Evolutionary conservation across 2,329 filamentous ascomycete species (phyloP).

Genomic region (Phyllosticta citribraziliensis): DNA sequence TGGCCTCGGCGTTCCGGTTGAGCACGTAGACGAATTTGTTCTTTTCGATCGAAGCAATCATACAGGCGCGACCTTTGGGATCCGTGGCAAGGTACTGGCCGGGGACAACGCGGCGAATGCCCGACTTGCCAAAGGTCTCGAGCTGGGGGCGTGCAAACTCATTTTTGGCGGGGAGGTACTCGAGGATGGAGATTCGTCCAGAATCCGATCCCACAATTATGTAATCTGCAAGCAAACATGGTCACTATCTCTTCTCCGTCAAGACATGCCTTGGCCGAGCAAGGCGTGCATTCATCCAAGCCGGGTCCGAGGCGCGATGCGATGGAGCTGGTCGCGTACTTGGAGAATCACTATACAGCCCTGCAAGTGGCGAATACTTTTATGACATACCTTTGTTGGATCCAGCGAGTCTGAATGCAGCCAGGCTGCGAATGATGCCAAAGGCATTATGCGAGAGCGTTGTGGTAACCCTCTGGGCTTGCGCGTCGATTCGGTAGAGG

Average conservation of each 20-base stretch:
- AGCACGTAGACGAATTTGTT: constrained; percentile 99
- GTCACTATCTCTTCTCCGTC: neutral
- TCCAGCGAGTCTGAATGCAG: constrained; percentile 83
- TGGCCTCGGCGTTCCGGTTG: constrained; percentile 87
- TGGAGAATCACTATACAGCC: constrained; percentile 40
- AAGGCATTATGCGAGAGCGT: constrained; percentile 90
- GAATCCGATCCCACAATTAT: constrained; percentile 94
- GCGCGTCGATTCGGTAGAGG: constrained; percentile 75
- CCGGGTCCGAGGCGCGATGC: constrained; percentile 13
- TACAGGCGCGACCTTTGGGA: constrained; percentile 87
- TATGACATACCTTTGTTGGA: constrained; percentile 81
- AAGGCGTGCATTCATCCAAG: constrained; percentile 7
- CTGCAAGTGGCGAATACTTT: constrained; percentile 16
- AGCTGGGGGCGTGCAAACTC: constrained; percentile 82
- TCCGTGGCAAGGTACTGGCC: constrained; percentile 95
- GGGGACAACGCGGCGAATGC: constrained; percentile 82
- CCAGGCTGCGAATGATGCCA: constrained; percentile 83
- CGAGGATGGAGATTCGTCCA: constrained; percentile 85
- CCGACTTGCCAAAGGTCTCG: constrained; percentile 97
- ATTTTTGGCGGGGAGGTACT: constrained; percentile 80
- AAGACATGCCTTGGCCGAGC: neutral
- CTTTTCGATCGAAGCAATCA: constrained; percentile 93
- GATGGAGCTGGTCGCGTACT: constrained; percentile 23
- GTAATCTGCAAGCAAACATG: constrained; percentile 51
- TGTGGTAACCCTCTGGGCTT: constrained; percentile 76